Conservation (phyloP, 305 asterid species). For the Fraxinus xanthoxyloides region DNA sequence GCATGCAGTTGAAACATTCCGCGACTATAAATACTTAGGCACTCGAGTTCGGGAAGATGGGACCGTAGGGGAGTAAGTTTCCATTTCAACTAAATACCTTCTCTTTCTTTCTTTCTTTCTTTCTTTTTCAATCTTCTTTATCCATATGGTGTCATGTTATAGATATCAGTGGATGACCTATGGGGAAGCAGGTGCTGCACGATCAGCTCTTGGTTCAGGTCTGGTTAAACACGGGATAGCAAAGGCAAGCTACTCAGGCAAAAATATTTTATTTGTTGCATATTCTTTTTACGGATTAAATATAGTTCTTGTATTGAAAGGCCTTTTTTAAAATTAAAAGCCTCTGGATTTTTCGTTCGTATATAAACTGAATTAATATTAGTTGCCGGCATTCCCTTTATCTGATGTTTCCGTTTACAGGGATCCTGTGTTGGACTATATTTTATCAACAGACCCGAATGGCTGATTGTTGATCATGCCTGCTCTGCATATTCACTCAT, state of each 20-base stretch:
- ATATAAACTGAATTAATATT: neutral
- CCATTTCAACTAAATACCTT: constrained; percentile 3
- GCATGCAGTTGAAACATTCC: constrained; percentile 40
- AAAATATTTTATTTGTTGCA: neutral
- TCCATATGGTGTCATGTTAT: constrained; percentile 14
- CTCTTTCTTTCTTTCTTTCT: neutral
- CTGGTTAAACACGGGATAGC: constrained; percentile 43
- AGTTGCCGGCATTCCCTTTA: neutral
- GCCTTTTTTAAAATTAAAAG: neutral
- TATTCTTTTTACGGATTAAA: neutral
- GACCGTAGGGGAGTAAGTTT: constrained; percentile 60
- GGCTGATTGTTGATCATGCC: constrained; percentile 72
- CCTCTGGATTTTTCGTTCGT: neutral
- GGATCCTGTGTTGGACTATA: constrained; percentile 62
- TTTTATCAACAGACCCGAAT: constrained; percentile 65
- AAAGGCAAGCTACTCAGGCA: constrained; percentile 36
- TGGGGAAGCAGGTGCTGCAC: constrained; percentile 51
- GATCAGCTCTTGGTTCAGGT: constrained; percentile 65
- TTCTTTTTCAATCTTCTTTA: neutral
- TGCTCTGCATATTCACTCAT: constrained; percentile 64
- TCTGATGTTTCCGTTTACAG: constrained; percentile 29
- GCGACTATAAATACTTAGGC: constrained; percentile 52
- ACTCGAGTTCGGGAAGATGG: constrained; percentile 56
- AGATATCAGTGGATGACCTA: constrained; percentile 62
- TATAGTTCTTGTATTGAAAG: neutral